Base-by-base conservation (phyloP, 805 yeast genomes). In the Teunomyces lycoperdinae region DNA sequence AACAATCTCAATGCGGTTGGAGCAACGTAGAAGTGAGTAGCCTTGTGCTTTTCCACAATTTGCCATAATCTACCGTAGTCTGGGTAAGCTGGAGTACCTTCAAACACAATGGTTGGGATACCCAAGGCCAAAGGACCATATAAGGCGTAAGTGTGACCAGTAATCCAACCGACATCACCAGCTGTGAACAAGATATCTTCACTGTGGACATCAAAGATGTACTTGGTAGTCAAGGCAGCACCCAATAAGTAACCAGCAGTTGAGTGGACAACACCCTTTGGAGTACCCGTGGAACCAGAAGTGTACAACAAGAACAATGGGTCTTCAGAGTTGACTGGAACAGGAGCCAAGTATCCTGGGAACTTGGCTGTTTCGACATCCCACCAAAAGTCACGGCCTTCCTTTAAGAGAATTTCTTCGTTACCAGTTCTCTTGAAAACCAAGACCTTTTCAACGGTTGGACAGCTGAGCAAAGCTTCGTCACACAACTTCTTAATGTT, bases 141-240 rank as follows among this genome's bases (percentile, higher is more conserved):
- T 43, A 87, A 80, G 14, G 83, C 90, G 60, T 87, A 87, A 9
- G 94, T 78, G 70, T 87, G 96, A 49, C 96, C 96, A 5, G 95
- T 87, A 60, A 87, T 85, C 96, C 96, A 87, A 60, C 96, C 96
- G 46, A 87, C 85, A 70, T 87, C 96, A 63, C 94, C 96, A 28
- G 95, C 94, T 13, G 94, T 87, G 76, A 87, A 87, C 48, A 87
- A 74, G 10, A 81, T 73, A 63, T 87, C 96, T 49, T 84, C 83
- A 36, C 79, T 77, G 59, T 87, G 90, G 35, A 85, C 75, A 66
- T 87, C 95, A 66, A 87, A 87, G 40, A 81, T 79, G 61, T 87
- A 87, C 61, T 83, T 83, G 58, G 89, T 83, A 42, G 92, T 81
- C 61, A 87, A 55, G 48, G 84, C 73, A 14, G 94, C 90, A 51